Evolutionary conservation across 73 alveolate genomes (phyloP).

Genomic region (Paramecium biaurelia): DNA sequence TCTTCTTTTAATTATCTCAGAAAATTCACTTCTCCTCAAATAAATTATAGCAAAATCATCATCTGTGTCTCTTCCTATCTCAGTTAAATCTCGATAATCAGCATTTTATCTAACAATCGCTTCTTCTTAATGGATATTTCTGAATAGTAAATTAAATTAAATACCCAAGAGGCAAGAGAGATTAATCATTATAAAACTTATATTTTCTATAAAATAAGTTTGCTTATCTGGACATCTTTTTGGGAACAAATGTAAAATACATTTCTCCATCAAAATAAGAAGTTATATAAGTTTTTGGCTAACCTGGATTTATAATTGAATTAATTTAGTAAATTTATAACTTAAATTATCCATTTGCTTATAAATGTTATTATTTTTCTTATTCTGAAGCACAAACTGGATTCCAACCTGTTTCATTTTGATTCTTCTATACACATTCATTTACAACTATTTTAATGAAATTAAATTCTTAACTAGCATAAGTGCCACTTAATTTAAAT

Average conservation of each 20-base stretch:
- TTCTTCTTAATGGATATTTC: not conserved
- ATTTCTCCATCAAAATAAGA: constrained; percentile 2
- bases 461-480: not conserved
- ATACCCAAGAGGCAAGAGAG: not conserved
- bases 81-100: constrained; percentile 30
- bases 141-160: not conserved
- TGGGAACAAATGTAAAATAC: constrained; percentile 47
- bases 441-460: not conserved
- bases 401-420: not conserved
- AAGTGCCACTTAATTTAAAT: not conserved
- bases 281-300: not conserved
- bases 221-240: constrained; percentile 16
- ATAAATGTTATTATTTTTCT: not conserved
- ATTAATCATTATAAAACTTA: not conserved
- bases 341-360: not conserved
- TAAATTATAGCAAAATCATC: not conserved
- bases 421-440: not conserved
- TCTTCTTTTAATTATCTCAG: constrained; percentile 1
- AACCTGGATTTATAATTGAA: not conserved
- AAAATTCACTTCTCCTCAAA: not conserved
- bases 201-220: constrained; percentile 24
- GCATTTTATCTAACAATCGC: not conserved
- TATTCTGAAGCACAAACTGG: not conserved
- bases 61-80: constrained; percentile 18
- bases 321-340: not conserved